Conservation (phyloP, 768 basidiomycete genomes). For the Kwoniella dejecticola region DNA sequence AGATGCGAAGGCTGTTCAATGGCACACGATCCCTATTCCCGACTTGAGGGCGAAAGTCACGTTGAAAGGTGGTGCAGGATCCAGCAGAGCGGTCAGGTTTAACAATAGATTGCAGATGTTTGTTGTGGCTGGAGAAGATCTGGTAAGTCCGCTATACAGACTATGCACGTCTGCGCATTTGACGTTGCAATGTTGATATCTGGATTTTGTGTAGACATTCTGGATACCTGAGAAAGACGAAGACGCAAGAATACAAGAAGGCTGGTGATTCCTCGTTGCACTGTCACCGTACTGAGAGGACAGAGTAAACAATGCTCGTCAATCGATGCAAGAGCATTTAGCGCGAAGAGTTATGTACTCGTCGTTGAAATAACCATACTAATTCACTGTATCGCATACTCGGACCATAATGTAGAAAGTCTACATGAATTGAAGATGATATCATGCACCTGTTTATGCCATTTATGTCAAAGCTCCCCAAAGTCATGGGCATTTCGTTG, state of each 20-base stretch:
- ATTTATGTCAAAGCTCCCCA: too few species aligned
- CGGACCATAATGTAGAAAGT: too few species aligned
- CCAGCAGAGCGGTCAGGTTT: constrained; percentile 81
- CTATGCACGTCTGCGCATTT: too few species aligned
- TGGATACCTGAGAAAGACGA: constrained; percentile 65
- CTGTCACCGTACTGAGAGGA: too few species aligned
- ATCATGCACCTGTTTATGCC: too few species aligned
- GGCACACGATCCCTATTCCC: constrained; percentile 46
- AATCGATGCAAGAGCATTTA: too few species aligned
- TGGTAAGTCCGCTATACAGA: constrained; percentile 62
- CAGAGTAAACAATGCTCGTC: too few species aligned
- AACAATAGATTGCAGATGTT: constrained; percentile 90
- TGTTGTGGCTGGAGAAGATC: constrained; percentile 59
- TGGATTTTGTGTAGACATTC: constrained; percentile 59
- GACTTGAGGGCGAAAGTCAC: constrained; percentile 58
- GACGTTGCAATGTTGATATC: constrained; percentile 8
- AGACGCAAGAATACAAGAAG: constrained; percentile 31
- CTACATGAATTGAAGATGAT: too few species aligned
- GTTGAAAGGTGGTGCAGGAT: constrained; percentile 67
- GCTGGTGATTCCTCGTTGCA: constrained; percentile 2
- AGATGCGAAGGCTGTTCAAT: constrained; percentile 26
- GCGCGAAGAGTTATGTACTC: too few species aligned
- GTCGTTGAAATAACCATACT: too few species aligned
- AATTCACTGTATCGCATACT: too few species aligned
- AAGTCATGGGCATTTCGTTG: too few species aligned